phyloP scores from a whole-genome alignment of 2,329 filamentous ascomycete species.

The Pleoardoris graminearum region DNA sequence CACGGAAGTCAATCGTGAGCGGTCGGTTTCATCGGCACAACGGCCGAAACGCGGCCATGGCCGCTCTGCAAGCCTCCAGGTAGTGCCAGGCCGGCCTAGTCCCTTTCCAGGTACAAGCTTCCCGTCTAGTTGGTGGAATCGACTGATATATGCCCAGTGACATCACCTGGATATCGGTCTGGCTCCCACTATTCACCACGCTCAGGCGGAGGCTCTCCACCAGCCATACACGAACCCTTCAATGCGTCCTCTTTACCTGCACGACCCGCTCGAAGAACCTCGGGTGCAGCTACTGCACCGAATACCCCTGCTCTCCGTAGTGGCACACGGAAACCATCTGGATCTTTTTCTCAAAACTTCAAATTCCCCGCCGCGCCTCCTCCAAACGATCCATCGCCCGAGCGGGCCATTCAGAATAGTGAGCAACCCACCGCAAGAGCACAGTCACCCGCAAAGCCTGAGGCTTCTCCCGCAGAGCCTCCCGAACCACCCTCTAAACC shows the following conservation, averaged over 20 bases:
- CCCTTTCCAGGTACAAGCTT: constrained; percentile 35
- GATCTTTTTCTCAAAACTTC: constrained; percentile 49
- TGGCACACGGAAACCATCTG: not conserved
- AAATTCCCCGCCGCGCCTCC: constrained; percentile 58
- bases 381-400: constrained; percentile 29
- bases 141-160: constrained; percentile 30
- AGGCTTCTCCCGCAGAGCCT: constrained; percentile 25
- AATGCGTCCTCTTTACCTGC: constrained; percentile 36
- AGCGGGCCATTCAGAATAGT: constrained; percentile 36
- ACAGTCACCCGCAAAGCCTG: constrained; percentile 42
- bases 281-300: constrained; percentile 43
- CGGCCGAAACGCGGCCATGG: constrained; percentile 68
- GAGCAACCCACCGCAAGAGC: constrained; percentile 43
- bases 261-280: constrained; percentile 31
- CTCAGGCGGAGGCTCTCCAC: constrained; percentile 46
- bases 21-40: constrained; percentile 29
- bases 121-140: not conserved
- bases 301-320: constrained; percentile 44
- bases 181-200: constrained; percentile 49
- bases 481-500: constrained; percentile 47
- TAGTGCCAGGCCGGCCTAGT: constrained; percentile 55
- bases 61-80: constrained; percentile 80
- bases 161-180: constrained; percentile 37
- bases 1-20: constrained; percentile 34
- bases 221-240: constrained; percentile 28